These are phyloP conservation scores for Magnaporthiopsis rhizophila DNA, from an alignment of 2,329 filamentous ascomycete species.

Conservation along the genomic window DNA sequence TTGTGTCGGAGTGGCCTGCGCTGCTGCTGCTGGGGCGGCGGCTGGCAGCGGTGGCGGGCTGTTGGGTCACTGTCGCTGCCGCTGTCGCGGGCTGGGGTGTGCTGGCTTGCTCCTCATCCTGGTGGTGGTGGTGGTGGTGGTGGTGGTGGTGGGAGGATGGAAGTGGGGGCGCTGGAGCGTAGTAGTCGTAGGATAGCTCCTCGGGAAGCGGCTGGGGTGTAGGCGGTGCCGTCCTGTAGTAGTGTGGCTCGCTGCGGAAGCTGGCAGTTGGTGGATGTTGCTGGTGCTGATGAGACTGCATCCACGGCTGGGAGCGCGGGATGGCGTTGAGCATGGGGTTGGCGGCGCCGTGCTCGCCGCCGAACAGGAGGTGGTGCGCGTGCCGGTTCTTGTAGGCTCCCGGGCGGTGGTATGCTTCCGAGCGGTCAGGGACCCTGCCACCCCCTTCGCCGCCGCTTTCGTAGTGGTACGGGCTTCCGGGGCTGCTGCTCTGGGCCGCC, in stretches of 20 bases:
- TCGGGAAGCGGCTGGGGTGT: background rate
- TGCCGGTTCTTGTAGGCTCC: background rate
- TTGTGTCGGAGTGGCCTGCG: background rate
- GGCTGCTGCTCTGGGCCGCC: background rate
- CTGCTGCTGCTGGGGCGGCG: background rate
- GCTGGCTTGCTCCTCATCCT: too few relatives aligned
- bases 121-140: too few relatives aligned
- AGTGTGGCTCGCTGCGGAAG: background rate
- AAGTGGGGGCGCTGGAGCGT: too few relatives aligned
- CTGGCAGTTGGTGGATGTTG: background rate
- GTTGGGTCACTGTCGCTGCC: too few relatives aligned
- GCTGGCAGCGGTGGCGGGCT: too few relatives aligned
- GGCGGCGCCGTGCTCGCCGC: constrained; percentile 14
- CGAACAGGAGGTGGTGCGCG: background rate
- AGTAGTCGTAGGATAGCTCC: background rate
- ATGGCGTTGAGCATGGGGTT: constrained; percentile 37
- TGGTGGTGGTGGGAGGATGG: too few relatives aligned
- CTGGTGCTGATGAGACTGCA: too few relatives aligned
- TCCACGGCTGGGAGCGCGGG: constrained; percentile 18
- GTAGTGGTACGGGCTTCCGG: background rate
- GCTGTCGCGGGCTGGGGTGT: too few relatives aligned
- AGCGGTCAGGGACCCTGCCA: too few relatives aligned
- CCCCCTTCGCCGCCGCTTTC: background rate
- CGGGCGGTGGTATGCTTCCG: background rate
- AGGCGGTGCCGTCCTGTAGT: background rate